Conservation (phyloP, 164 flowering plant species). For the Pachysandra terminalis region DNA sequence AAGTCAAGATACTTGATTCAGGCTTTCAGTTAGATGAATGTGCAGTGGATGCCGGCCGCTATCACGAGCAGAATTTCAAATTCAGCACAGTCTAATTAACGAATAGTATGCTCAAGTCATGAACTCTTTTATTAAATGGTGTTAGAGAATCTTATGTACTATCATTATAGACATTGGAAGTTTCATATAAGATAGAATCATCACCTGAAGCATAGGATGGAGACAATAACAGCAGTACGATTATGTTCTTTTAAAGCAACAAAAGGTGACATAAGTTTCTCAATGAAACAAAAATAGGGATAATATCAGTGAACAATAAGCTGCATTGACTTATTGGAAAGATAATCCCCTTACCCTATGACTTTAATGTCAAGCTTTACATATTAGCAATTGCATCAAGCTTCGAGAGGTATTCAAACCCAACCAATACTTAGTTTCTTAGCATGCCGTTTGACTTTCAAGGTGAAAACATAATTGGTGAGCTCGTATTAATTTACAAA, state of each 20-base stretch:
- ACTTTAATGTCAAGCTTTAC: not conserved
- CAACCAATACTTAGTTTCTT: not conserved
- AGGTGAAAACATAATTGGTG: not conserved
- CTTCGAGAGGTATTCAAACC: not conserved
- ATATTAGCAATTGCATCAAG: not conserved
- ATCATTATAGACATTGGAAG: too few species aligned
- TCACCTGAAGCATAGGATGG: not conserved
- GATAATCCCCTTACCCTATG: not conserved
- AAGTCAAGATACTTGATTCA: not conserved
- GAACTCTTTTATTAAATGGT: too few species aligned
- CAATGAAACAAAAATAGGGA: not conserved
- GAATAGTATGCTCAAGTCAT: too few species aligned
- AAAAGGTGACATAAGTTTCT: not conserved
- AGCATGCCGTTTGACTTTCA: not conserved
- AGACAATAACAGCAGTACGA: not conserved
- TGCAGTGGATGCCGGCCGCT: not conserved
- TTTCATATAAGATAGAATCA: not conserved
- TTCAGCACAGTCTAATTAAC: not conserved
- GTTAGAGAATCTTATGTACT: too few species aligned
- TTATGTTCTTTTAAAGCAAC: not conserved
- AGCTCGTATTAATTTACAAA: not conserved
- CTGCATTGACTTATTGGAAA: not conserved
- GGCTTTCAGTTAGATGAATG: not conserved
- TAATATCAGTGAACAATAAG: too few species aligned
- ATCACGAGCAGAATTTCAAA: not conserved